Conservation (phyloP, 1,284 basidiomycete genomes). For the Cutaneotrichosporon sp. region DNA sequence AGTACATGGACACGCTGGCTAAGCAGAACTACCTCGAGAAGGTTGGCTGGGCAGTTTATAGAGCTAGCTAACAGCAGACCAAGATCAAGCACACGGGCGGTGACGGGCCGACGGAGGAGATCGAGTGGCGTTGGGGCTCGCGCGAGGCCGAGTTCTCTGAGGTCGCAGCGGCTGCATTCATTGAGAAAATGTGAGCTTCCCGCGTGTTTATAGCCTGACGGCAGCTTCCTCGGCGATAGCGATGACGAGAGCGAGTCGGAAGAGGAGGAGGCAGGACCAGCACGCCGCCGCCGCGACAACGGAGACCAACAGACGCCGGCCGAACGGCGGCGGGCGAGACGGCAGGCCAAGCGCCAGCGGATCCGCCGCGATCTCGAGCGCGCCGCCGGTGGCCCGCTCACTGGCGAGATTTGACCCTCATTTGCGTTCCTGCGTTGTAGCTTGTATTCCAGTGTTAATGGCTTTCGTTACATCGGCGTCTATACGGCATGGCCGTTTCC, state of each 20-base stretch:
- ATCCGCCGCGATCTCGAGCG: conserved; percentile 33
- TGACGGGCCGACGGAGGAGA: conserved; percentile 1
- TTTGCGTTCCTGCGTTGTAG: no score
- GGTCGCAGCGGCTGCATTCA: conserved; percentile 39
- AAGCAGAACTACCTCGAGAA: conserved; percentile 45
- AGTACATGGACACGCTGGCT: conserved; percentile 40
- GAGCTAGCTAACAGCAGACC: background rate
- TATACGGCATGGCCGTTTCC: background rate
- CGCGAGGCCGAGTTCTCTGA: conserved; percentile 46
- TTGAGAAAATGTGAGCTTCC: conserved; percentile 39
- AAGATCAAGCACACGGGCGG: background rate
- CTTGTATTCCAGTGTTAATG: no score
- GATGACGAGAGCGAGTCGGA: conserved; percentile 16
- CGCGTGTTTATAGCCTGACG: conserved; percentile 1
- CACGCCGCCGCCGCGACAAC: background rate
- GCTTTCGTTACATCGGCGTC: background rate
- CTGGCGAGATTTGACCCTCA: background rate
- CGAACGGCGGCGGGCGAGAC: conserved; percentile 7
- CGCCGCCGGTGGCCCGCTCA: conserved; percentile 26
- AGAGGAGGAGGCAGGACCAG: conserved; percentile 22
- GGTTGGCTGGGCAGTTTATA: conserved; percentile 8
- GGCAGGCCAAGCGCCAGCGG: conserved; percentile 23
- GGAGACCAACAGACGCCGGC: background rate
- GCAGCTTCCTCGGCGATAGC: conserved; percentile 9
- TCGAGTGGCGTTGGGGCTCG: conserved; percentile 45